These are phyloP conservation scores for Aspergillus taichungensis DNA, from an alignment of 495 filamentous ascomycete species.

Conservation along the genomic window DNA sequence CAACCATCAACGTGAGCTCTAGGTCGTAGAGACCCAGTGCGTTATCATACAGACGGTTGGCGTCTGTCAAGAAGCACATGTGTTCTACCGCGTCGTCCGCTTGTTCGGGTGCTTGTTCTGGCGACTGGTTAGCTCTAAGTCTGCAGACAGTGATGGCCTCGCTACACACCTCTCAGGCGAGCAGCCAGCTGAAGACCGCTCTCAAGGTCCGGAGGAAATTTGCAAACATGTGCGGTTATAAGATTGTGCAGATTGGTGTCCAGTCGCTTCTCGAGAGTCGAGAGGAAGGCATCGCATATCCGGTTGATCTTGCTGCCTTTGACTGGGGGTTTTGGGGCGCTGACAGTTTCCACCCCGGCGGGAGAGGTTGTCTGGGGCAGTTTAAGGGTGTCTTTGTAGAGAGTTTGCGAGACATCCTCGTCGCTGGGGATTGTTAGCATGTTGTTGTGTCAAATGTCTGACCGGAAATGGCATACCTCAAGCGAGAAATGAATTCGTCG, in stretches of 20 bases:
- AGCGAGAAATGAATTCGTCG: conserved; percentile 83
- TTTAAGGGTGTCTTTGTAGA: conserved; percentile 77
- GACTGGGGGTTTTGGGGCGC: conserved; percentile 5
- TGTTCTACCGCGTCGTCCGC: conserved; percentile 85
- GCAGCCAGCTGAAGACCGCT: conserved; percentile 74
- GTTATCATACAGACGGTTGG: conserved; percentile 85
- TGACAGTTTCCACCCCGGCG: background rate
- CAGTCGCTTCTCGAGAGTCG: conserved; percentile 51
- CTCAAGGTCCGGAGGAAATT: conserved; percentile 80
- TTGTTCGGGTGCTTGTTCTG: conserved; percentile 52
- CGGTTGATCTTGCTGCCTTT: conserved; percentile 65
- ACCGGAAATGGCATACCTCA: conserved; percentile 51
- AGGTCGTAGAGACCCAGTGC: conserved; percentile 86
- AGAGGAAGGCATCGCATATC: conserved; percentile 80
- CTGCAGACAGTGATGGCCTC: background rate
- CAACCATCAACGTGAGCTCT: conserved; percentile 79
- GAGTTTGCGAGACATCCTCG: conserved; percentile 87
- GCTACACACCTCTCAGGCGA: conserved; percentile 49
- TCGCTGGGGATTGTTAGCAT: conserved; percentile 45
- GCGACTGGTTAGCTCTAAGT: conserved; percentile 11
- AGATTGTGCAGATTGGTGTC: conserved; percentile 79
- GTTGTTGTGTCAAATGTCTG: background rate
- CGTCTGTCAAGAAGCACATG: conserved; percentile 92
- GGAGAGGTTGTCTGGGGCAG: conserved; percentile 15
- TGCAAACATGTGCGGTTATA: conserved; percentile 91